Conservation (phyloP, 108 stramenopile species). For the Halocafeteria seosinensis region DNA sequence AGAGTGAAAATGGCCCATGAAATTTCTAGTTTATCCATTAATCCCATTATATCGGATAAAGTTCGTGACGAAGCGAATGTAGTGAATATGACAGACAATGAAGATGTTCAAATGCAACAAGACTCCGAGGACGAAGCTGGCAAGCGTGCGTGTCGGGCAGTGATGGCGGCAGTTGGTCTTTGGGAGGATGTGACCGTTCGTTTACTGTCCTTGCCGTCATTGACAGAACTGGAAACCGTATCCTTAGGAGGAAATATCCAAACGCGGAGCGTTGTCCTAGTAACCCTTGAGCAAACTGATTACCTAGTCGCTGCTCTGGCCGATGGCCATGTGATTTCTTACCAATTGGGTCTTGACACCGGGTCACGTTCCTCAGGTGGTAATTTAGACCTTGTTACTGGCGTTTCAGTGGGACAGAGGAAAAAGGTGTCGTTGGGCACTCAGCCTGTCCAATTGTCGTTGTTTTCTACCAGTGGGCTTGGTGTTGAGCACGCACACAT, state of each 20-base stretch:
- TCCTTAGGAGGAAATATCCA: slow-evolving; percentile 24
- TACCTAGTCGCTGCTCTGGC: slow-evolving; percentile 86
- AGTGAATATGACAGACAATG: background rate
- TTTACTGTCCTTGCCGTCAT: slow-evolving; percentile 47
- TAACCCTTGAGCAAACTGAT: slow-evolving; percentile 33
- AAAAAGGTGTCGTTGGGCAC: slow-evolving; percentile 81
- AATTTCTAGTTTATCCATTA: slow-evolving; percentile 70
- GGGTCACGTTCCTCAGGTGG: too few species aligned
- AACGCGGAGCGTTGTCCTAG: slow-evolving; percentile 28
- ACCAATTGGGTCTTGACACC: slow-evolving; percentile 36
- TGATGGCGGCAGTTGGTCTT: slow-evolving; percentile 55
- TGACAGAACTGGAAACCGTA: slow-evolving; percentile 30
- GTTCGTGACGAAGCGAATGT: too few species aligned
- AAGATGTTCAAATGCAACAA: background rate
- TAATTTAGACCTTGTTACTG: too few species aligned
- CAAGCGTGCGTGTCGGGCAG: slow-evolving; percentile 7
- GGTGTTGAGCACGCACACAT: slow-evolving; percentile 67
- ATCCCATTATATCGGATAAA: slow-evolving; percentile 61
- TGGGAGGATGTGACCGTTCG: slow-evolving; percentile 80
- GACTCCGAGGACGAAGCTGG: slow-evolving; percentile 13
- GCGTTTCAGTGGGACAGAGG: slow-evolving; percentile 43
- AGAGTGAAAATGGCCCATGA: slow-evolving; percentile 56
- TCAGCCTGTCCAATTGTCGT: slow-evolving; percentile 65
- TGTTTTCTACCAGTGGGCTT: slow-evolving; percentile 23
- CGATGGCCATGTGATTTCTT: slow-evolving; percentile 71